Base-by-base conservation (phyloP, 371 early-diverging fungal genomes). In the Dipsacomyces acuminosporus region DNA sequence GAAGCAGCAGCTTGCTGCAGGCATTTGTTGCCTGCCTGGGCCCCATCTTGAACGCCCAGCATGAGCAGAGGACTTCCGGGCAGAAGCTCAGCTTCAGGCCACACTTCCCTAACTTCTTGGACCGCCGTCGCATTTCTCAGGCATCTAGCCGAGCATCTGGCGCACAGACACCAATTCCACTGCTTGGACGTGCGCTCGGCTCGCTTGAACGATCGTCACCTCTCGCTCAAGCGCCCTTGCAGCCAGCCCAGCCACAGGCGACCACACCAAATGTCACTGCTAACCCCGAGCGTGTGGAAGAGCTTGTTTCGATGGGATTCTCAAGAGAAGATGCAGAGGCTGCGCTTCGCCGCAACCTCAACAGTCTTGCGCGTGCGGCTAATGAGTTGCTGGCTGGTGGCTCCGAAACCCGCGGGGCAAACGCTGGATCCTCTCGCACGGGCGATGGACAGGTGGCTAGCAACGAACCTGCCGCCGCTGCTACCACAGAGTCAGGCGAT, bases 291-390 rank as follows among this genome's bases (percentile, higher is more conserved):
- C 77, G 78, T 43, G 80, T 96, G 15, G 80, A 83, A 19, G 83
- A 83, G 20, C 71, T 97, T 13, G 74, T 85, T 7, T 88, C 90
- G 25, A 93, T 96, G 93, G 97, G 97, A 0, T 97, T 94, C 71
- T 76, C 86, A 5, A 78, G 87, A n/a, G 72, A 77, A 2, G 86
- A 88, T 3, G 91, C 94, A 0, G 90, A 87, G 58, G 77, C 76
- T 24, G 95, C 95, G 1, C 73, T 94, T 43, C 70, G 80, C 13
- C 83, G 93, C 1, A 84, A 82, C 51, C 78, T 76, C 20, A 94
- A 95, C 56, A 87, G 87, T 54, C 77, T 94, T 0, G 80, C 80
- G 14, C 79, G 93, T 18, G 97, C 97, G 0, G 86, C 93, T 0
- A 94, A 96, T 43, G 93, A 91, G 50, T 67, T 96, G 20, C 72